These are phyloP conservation scores for Pichia paraexigua DNA, from an alignment of 805 yeast genomes.

Conservation along the genomic window DNA sequence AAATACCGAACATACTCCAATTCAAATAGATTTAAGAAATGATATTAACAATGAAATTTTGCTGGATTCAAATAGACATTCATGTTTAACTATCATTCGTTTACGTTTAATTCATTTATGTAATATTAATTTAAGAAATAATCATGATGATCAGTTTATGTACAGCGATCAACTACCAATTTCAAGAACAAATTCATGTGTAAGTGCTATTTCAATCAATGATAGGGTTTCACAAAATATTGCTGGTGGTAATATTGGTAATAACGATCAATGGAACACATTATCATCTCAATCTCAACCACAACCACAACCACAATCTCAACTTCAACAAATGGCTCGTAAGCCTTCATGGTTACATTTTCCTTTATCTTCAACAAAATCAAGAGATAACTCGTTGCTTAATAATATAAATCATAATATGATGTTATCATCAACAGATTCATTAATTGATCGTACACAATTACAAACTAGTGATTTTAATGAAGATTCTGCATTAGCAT, in stretches of 20 bases:
- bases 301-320: not conserved
- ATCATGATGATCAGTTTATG: not conserved
- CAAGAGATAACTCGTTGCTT: not conserved
- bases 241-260: not conserved
- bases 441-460: conserved; percentile 27
- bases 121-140: conserved; percentile 10
- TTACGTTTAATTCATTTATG: conserved; percentile 28
- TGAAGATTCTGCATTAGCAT: not conserved
- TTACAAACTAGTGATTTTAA: not conserved
- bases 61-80: conserved; percentile 17
- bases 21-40: conserved; percentile 21
- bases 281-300: not conserved
- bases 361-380: conserved; percentile 20
- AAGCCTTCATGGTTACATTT: conserved; percentile 31
- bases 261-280: not conserved
- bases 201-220: conserved; percentile 3
- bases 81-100: conserved; percentile 26
- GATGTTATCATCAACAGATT: conserved; percentile 28
- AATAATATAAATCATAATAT: conserved; percentile 3
- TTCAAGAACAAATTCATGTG: conserved; percentile 7
- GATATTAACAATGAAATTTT: conserved; percentile 24
- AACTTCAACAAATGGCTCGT: conserved; percentile 5
- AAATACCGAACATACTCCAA: conserved; percentile 6
- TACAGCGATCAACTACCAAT: conserved; percentile 11
- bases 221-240: conserved; percentile 3